phyloP scores from a whole-genome alignment of 2,329 filamentous ascomycete genomes.

The Sarocladiaceae sp. region DNA sequence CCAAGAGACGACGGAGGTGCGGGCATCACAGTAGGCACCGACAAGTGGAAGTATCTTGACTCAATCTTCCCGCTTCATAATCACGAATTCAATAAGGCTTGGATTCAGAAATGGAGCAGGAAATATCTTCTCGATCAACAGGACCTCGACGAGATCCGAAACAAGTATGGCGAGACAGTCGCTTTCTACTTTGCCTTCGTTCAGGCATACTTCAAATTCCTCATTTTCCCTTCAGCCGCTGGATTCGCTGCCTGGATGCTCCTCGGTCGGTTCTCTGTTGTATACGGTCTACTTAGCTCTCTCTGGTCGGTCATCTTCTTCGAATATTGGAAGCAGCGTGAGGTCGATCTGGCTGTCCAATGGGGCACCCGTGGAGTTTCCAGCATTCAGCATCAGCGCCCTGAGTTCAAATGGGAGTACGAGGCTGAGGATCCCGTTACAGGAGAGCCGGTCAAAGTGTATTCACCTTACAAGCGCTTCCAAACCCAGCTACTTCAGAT shows the following conservation, averaged over 20 bases:
- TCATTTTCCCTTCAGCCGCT: conserved; percentile 76
- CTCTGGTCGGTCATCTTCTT: conserved; percentile 90
- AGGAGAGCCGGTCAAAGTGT: conserved; percentile 72
- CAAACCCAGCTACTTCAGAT: conserved; percentile 75
- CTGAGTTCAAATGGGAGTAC: conserved; percentile 75
- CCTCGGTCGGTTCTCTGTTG: conserved; percentile 77
- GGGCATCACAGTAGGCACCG: conserved; percentile 65
- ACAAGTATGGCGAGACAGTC: conserved; percentile 77
- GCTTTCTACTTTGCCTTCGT: conserved; percentile 96
- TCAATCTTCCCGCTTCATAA: conserved; percentile 79
- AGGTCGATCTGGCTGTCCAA: conserved; percentile 77
- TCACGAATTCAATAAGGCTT: conserved; percentile 66
- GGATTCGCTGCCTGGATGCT: conserved; percentile 75
- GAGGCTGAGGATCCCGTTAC: conserved; percentile 76
- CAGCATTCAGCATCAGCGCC: conserved; percentile 70
- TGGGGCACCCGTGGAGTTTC: conserved; percentile 89
- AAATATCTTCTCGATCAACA: conserved; percentile 63
- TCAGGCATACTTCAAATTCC: conserved; percentile 82
- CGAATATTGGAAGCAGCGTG: conserved; percentile 94
- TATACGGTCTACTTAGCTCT: conserved; percentile 74
- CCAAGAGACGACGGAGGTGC: conserved; percentile 72
- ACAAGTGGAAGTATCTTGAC: conserved; percentile 68
- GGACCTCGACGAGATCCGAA: conserved; percentile 70
- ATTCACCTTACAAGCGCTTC: conserved; percentile 71
- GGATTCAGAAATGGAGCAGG: conserved; percentile 71